Conservation (phyloP, 164 flowering plant genomes). For the Protea cynaroides region DNA sequence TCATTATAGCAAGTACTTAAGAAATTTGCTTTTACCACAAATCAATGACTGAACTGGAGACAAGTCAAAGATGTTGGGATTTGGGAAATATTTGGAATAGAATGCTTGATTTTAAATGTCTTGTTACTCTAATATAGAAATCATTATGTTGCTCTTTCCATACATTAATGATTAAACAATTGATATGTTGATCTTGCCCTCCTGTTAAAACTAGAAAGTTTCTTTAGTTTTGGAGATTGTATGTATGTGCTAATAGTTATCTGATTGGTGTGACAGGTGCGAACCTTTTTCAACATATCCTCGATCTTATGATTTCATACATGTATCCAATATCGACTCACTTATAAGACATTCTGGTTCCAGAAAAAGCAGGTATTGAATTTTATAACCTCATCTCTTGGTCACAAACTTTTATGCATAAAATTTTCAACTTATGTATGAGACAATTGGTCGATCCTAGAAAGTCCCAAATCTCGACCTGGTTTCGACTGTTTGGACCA, state of each 20-base stretch:
- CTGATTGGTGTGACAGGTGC: slow-evolving; percentile 54
- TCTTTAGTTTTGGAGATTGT: not conserved
- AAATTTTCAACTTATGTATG: not conserved
- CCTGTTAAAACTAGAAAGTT: not conserved
- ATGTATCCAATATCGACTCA: slow-evolving; percentile 66
- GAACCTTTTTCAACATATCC: slow-evolving; percentile 99
- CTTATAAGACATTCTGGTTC: slow-evolving; percentile 49
- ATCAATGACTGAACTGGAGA: too few relatives aligned
- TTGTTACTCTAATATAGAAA: not conserved
- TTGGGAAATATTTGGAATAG: too few relatives aligned
- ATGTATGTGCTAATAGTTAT: slow-evolving; percentile 3
- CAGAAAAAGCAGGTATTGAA: slow-evolving; percentile 66
- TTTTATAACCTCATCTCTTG: not conserved
- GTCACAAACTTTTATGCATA: not conserved
- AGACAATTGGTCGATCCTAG: too few relatives aligned
- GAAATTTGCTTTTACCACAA: too few relatives aligned
- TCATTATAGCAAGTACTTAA: too few relatives aligned
- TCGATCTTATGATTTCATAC: slow-evolving; percentile 83
- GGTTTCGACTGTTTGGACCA: too few relatives aligned
- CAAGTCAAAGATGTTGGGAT: too few relatives aligned
- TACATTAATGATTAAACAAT: not conserved
- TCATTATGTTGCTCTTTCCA: too few relatives aligned
- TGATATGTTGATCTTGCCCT: not conserved
- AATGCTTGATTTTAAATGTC: too few relatives aligned
- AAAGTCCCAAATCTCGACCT: too few relatives aligned